Evolutionary conservation across 2,329 filamentous ascomycete species (phyloP).

Genomic region (Cladosporium austrohemisphaericum): DNA sequence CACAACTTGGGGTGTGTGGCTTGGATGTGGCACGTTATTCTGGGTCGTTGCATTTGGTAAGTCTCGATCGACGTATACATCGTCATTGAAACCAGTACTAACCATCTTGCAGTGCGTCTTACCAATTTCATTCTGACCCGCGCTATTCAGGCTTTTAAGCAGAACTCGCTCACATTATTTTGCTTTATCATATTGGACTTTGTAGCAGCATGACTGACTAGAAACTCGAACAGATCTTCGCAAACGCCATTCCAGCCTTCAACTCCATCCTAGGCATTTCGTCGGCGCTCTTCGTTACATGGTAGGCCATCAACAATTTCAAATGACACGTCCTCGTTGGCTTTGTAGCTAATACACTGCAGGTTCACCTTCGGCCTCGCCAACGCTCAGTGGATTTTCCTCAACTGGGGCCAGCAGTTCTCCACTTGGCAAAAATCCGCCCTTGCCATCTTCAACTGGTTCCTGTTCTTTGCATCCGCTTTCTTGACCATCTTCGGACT

Average conservation of each 20-base stretch:
- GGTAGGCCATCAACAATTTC: neutral
- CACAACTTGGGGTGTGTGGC: slow-evolving; percentile 8
- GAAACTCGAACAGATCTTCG: too few species aligned
- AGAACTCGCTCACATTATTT: too few species aligned
- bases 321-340: neutral
- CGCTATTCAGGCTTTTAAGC: too few species aligned
- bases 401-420: slow-evolving; percentile 12
- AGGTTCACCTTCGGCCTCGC: slow-evolving; percentile 11
- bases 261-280: slow-evolving; percentile 5
- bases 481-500: slow-evolving; percentile 3
- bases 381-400: slow-evolving; percentile 8
- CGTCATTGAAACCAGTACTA: neutral
- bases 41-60: slow-evolving; percentile 2
- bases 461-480: slow-evolving; percentile 3
- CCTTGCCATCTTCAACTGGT: slow-evolving; percentile 10
- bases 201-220: too few species aligned
- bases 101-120: too few species aligned
- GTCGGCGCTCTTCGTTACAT: slow-evolving; percentile 1
- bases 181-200: too few species aligned
- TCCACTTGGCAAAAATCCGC: slow-evolving; percentile 4
- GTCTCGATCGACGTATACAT: too few species aligned
- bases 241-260: slow-evolving; percentile 7
- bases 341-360: neutral
- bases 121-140: too few species aligned
- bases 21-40: slow-evolving; percentile 7